These are phyloP conservation scores for Aphanomyces invadans DNA, from an alignment of 352 stramenopile genomes.

Conservation along the genomic window DNA sequence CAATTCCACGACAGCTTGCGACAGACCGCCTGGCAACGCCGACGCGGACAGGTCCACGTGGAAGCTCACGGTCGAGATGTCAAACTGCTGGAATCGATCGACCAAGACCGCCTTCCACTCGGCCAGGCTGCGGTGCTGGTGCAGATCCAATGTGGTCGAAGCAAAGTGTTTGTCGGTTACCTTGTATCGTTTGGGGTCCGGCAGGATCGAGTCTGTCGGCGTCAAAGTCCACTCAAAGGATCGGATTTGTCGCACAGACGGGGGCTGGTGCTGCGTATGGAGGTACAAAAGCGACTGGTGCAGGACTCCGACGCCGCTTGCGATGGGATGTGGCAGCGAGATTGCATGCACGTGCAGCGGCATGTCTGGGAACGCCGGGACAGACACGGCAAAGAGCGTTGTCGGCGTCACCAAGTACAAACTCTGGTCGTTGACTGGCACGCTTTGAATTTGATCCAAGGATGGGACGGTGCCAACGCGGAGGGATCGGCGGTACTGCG, in stretches of 20 bases:
- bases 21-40: conserved; percentile 28
- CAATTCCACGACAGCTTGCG: conserved; percentile 51
- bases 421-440: conserved; percentile 7
- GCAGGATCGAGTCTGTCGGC: neutral
- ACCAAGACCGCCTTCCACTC: conserved; percentile 14
- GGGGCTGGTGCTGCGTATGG: neutral
- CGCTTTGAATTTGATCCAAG: neutral
- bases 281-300: conserved; percentile 18
- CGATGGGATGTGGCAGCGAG: neutral
- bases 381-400: conserved; percentile 6
- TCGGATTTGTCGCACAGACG: neutral
- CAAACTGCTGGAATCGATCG: conserved; percentile 21
- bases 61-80: neutral
- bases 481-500: conserved; percentile 8
- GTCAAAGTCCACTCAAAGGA: conserved; percentile 4
- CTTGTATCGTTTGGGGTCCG: conserved; percentile 17
- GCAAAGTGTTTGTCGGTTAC: neutral
- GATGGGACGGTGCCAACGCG: neutral
- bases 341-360: neutral
- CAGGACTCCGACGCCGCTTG: neutral
- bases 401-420: conserved; percentile 18
- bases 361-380: conserved; percentile 5
- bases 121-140: conserved; percentile 5
- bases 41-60: neutral
- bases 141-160: neutral